A percentile compares a stretch with the other conserved stretches of the same genome.
Evolutionary conservation across 345 rosid genomes (phyloP).

Genomic region (Angophora floribunda): DNA sequence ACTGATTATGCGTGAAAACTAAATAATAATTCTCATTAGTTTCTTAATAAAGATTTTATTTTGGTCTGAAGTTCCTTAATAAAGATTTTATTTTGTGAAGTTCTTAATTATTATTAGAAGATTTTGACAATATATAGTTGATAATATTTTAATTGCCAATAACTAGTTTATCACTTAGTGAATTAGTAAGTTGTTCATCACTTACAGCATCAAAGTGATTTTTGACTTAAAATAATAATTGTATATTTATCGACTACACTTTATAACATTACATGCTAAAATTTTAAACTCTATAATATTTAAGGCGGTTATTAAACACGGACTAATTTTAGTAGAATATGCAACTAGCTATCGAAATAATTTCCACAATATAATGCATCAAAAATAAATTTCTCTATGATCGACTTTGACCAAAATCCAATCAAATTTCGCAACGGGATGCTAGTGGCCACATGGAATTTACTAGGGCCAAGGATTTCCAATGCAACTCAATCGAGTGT

Average conservation of each 20-base stretch:
- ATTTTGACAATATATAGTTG: background rate
- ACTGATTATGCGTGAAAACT: background rate
- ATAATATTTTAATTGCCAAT: background rate
- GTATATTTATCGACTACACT: background rate
- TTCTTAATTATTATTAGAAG: no score
- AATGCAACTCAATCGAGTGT: fast-evolving
- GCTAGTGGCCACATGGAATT: background rate
- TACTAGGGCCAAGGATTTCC: background rate
- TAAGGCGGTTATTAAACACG: background rate
- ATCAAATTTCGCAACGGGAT: fast-evolving
- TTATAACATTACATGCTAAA: background rate
- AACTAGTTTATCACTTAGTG: background rate
- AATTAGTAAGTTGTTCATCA: background rate
- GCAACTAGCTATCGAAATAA: background rate
- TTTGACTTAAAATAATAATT: background rate
- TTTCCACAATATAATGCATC: background rate
- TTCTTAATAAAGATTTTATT: no score
- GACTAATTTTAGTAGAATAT: background rate
- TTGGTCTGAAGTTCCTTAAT: no score
- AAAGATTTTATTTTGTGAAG: no score
- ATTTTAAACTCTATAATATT: background rate
- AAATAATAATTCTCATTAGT: background rate
- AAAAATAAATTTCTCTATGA: background rate
- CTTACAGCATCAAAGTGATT: background rate
- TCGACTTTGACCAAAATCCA: fast-evolving